Base-by-base conservation (phyloP, 257 asterid genomes). In the Phtheirospermum japonicum region DNA sequence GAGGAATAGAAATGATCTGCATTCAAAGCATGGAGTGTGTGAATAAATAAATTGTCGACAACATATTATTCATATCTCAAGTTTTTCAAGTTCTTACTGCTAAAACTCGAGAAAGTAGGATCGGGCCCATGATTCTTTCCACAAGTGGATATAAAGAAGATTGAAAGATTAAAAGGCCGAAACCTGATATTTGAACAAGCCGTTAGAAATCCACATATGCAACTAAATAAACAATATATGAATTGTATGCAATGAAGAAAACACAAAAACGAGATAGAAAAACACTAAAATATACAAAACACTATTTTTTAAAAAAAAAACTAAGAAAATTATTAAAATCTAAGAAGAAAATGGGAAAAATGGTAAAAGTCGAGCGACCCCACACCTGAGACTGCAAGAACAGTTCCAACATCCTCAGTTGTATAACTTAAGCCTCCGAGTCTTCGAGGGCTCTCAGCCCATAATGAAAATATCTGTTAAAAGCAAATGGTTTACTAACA, bases 371-470 rank as follows among this genome's bases (percentile, higher is more conserved):
- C n/a, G n/a, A n/a, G n/a, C n/a, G n/a, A n/a, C n/a, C n/a, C 30
- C 53, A 43, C 64, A 85, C 97, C 96, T 54, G 97, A 82, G 61
- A 89, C 59, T 54, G 89, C 75, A 79, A 86, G 97, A 82, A 80
- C 86, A 46, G 81, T 80, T 67, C 97, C 97, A 19, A 89, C 97
- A 71, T 82, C 85, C 51, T 75, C 26, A 28, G 94, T 79, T 57
- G 91, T 73, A 56, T 86, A 89, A 60, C 85, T 66, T 64, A 89
- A 75, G 18, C 97, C 97, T 68, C 97, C 95, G 49, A 80, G 85
- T 66, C 79, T 82, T 76, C 75, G 75, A 30, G 97, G 94, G 72
- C 97, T 89, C 72, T 72, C 91, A 17, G 97, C 95, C 97, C 97
- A 89, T 62, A 89, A 64, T 20, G 97, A 89, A 67, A 89, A 89